Evolutionary conservation across 768 basidiomycete species (phyloP).

Genomic region (Termitomyces sp.): DNA sequence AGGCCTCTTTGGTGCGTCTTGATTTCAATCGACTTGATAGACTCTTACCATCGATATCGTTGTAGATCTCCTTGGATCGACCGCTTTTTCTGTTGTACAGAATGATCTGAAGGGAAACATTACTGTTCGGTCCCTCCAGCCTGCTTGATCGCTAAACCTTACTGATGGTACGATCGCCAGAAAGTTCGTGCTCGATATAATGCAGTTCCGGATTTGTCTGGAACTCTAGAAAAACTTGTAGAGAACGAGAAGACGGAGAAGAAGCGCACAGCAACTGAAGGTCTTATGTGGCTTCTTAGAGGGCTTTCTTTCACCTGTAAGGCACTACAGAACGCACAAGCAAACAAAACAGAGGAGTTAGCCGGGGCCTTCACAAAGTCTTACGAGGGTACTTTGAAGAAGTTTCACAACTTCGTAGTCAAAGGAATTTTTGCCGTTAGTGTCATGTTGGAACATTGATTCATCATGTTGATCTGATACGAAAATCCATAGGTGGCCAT

Average conservation of each 20-base stretch:
- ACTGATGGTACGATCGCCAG: slow-evolving; percentile 34
- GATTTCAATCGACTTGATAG: not conserved
- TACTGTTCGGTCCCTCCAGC: slow-evolving; percentile 45
- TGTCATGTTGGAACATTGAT: slow-evolving; percentile 18
- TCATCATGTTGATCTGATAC: not conserved
- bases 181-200: slow-evolving; percentile 87
- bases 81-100: slow-evolving; percentile 82
- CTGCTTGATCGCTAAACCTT: not conserved
- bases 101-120: slow-evolving; percentile 91
- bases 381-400: slow-evolving; percentile 80
- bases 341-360: slow-evolving; percentile 62
- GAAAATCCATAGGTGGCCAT: slow-evolving; percentile 45
- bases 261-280: slow-evolving; percentile 86
- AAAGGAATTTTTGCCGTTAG: slow-evolving; percentile 55
- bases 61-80: slow-evolving; percentile 79
- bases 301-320: slow-evolving; percentile 88
- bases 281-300: slow-evolving; percentile 90
- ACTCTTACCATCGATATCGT: not conserved
- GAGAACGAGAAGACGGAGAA: slow-evolving; percentile 83
- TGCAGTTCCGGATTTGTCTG: slow-evolving; percentile 57
- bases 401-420: slow-evolving; percentile 79
- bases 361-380: slow-evolving; percentile 70
- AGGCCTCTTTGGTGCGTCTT: slow-evolving; percentile 77
- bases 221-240: slow-evolving; percentile 82
- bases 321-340: slow-evolving; percentile 70